phyloP scores from a whole-genome alignment of 1,139 yeast species.

The Magnusiomyces sp. region DNA sequence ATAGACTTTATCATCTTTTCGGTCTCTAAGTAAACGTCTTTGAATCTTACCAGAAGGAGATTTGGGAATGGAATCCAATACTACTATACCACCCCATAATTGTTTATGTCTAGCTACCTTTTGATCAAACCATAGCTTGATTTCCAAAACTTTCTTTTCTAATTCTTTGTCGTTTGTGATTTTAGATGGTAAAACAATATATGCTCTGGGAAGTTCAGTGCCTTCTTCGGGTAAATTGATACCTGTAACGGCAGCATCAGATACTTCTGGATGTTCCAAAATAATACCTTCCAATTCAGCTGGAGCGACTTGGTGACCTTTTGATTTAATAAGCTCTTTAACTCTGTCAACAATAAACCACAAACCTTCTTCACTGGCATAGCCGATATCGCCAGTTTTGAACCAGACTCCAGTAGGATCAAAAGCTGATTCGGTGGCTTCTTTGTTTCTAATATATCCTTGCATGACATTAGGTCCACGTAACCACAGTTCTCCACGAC shows the following conservation, averaged over 20 bases:
- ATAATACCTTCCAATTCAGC: conserved; percentile 63
- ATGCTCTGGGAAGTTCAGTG: conserved; percentile 31
- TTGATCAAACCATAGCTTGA: conserved; percentile 25
- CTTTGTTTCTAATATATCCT: conserved; percentile 48
- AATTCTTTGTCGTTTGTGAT: too few relatives aligned
- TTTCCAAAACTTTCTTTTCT: conserved; percentile 14
- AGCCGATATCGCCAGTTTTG: conserved; percentile 66
- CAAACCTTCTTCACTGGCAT: conserved; percentile 43
- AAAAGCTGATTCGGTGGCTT: conserved; percentile 42
- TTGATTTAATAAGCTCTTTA: conserved; percentile 69
- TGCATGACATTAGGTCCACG: conserved; percentile 61
- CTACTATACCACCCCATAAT: conserved; percentile 32
- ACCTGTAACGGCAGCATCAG: conserved; percentile 30
- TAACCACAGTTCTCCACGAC: conserved; percentile 48
- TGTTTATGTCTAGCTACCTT: conserved; percentile 31
- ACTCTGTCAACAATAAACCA: conserved; percentile 59
- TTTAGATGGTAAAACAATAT: conserved; percentile 22
- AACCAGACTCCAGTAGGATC: conserved; percentile 55
- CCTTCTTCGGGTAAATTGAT: conserved; percentile 24
- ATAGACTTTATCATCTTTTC: conserved; percentile 15
- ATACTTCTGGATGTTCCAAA: conserved; percentile 33
- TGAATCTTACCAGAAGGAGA: conserved; percentile 32
- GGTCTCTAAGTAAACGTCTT: conserved; percentile 24
- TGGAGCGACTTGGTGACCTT: conserved; percentile 73
- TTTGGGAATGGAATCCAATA: conserved; percentile 29